phyloP scores from a whole-genome alignment of 2,329 filamentous ascomycete genomes.

The Hansfordia pulvinata region DNA sequence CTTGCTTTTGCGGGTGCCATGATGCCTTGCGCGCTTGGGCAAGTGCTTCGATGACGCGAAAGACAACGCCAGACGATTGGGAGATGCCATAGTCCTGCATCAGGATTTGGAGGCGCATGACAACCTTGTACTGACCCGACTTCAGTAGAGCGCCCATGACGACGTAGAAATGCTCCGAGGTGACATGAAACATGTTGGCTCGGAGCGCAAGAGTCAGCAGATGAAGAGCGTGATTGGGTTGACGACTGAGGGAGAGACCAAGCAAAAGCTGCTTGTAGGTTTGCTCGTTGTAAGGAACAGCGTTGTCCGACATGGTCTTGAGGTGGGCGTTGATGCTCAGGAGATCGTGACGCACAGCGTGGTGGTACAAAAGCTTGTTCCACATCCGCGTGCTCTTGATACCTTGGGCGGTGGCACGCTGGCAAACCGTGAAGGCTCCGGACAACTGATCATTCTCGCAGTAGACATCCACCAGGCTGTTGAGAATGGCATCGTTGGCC shows the following conservation, averaged over 20 bases:
- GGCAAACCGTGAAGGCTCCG: constrained; percentile 45
- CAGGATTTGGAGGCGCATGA: constrained; percentile 25
- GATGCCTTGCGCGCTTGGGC: constrained; percentile 18
- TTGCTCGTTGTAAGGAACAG: constrained; percentile 31
- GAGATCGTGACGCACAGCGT: constrained; percentile 48
- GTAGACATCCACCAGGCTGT: constrained; percentile 54
- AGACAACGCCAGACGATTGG: constrained; percentile 26
- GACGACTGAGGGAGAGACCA: constrained; percentile 32
- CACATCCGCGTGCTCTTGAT: constrained; percentile 51
- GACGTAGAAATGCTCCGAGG: constrained; percentile 33
- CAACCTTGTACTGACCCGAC: constrained; percentile 26
- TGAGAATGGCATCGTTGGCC: constrained; percentile 43
- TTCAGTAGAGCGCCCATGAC: constrained; percentile 38
- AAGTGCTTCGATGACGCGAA: constrained; percentile 27
- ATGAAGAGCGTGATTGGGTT: constrained; percentile 33
- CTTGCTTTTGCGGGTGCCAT: constrained; percentile 10
- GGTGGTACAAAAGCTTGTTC: constrained; percentile 62
- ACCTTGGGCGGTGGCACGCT: constrained; percentile 36
- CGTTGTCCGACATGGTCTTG: constrained; percentile 29
- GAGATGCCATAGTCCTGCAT: constrained; percentile 28
- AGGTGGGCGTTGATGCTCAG: constrained; percentile 33
- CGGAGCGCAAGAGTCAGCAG: constrained; percentile 29
- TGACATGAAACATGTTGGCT: constrained; percentile 30
- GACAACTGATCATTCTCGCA: constrained; percentile 39
- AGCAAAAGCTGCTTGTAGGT: constrained; percentile 37